Evolutionary conservation across 129 eudicot genomes (phyloP).

Genomic region (Centrapalus pauciflorus): DNA sequence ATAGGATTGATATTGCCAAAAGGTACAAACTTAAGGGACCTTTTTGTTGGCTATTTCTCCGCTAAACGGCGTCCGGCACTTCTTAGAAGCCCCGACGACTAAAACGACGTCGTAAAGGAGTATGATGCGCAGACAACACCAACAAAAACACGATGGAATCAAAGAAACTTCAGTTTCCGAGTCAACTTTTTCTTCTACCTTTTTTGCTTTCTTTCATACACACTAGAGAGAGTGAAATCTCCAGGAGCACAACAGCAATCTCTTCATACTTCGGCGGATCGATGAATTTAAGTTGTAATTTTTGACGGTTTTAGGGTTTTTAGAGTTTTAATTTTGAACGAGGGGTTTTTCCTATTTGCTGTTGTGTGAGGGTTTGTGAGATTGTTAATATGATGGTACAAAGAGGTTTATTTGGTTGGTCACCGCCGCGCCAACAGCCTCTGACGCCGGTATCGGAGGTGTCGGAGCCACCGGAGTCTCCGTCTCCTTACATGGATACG

Average conservation of each 20-base stretch:
- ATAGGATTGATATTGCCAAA: not conserved
- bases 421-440: conserved; percentile 97
- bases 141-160: conserved; percentile 29
- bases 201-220: not conserved
- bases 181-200: conserved; percentile 30
- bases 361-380: conserved; percentile 16
- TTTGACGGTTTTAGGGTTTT: conserved; percentile 32
- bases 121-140: conserved; percentile 17
- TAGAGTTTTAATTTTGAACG: not conserved
- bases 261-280: conserved; percentile 18
- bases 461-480: conserved; percentile 99
- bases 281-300: conserved; percentile 8
- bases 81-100: conserved; percentile 11
- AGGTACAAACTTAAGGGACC: not conserved
- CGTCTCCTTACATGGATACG: conserved; percentile 81
- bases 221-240: conserved; percentile 2
- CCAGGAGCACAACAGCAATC: not conserved
- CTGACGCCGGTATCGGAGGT: conserved; percentile 98
- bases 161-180: conserved; percentile 26
- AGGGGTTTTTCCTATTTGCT: not conserved
- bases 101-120: conserved; percentile 24
- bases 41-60: not conserved
- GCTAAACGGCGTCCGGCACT: conserved; percentile 16
- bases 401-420: conserved; percentile 95
- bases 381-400: conserved; percentile 58